A percentile compares a stretch with the other conserved stretches of the same genome.
Conservation (phyloP, 768 basidiomycete genomes). For the Suillus hirtellus region DNA sequence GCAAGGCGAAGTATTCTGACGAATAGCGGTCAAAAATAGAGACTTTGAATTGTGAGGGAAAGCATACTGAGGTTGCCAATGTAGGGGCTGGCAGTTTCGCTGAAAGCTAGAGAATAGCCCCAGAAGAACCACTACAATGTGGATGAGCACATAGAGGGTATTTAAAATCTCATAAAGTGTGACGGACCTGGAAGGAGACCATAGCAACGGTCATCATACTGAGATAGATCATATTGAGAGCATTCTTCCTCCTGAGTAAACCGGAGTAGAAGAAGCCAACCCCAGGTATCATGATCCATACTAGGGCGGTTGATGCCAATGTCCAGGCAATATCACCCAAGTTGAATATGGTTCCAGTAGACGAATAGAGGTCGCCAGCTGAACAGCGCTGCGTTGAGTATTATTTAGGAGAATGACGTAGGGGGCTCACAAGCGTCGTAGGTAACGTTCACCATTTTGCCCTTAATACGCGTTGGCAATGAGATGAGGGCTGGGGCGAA, state of each 20-base stretch:
- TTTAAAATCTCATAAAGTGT: neutral
- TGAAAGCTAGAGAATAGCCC: constrained; percentile 93
- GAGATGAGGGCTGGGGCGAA: constrained; percentile 3
- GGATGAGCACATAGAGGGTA: constrained; percentile 10
- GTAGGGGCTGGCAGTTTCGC: constrained; percentile 67
- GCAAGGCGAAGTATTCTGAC: constrained; percentile 80
- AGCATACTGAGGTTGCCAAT: constrained; percentile 82
- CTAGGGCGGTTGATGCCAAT: constrained; percentile 73
- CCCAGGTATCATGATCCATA: constrained; percentile 84
- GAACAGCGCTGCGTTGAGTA: neutral
- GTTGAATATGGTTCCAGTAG: constrained; percentile 42
- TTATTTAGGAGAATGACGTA: neutral
- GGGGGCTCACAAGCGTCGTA: constrained; percentile 40
- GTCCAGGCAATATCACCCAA: constrained; percentile 73
- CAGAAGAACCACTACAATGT: constrained; percentile 88
- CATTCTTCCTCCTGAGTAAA: constrained; percentile 89
- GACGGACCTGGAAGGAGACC: constrained; percentile 78
- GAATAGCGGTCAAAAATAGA: constrained; percentile 5
- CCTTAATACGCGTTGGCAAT: neutral
- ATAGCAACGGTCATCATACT: constrained; percentile 75
- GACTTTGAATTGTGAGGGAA: neutral
- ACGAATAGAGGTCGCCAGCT: constrained; percentile 43
- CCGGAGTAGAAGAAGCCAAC: constrained; percentile 92
- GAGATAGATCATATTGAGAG: constrained; percentile 85
- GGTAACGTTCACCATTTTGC: constrained; percentile 45